Percentiles rank a stretch among this genome's conserved stretches.
Conservation (phyloP, 352 stramenopile genomes). For the Pythium coloratum region DNA sequence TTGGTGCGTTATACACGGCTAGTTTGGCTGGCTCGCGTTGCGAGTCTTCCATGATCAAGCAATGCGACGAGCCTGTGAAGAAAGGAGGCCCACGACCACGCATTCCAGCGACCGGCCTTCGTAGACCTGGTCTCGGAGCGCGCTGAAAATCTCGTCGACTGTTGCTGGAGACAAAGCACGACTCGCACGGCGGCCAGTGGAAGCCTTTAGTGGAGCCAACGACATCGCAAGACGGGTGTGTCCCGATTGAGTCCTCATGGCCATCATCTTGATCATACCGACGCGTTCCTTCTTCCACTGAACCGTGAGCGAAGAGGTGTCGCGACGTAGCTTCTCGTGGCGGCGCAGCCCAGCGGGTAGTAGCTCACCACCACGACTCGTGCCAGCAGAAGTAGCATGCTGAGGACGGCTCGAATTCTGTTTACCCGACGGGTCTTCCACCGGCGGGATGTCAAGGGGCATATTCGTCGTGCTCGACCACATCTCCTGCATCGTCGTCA, state of each 20-base stretch:
- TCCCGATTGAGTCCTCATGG: neutral
- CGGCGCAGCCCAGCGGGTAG: neutral
- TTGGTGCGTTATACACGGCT: neutral
- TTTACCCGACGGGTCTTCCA: neutral
- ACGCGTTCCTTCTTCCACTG: constrained; percentile 7
- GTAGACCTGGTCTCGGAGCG: neutral
- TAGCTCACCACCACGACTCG: constrained; percentile 2
- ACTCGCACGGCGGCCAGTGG: neutral
- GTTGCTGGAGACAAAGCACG: neutral
- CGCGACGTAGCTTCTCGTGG: neutral
- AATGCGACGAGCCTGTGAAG: constrained; percentile 1
- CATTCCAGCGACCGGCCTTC: constrained; percentile 5
- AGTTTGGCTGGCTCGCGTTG: constrained; percentile 7
- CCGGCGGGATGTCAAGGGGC: neutral
- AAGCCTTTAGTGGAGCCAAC: neutral
- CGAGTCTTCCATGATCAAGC: constrained; percentile 12
- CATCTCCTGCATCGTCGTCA: constrained; percentile 3
- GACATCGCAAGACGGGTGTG: neutral
- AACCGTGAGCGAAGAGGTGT: neutral
- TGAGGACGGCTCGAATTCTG: neutral
- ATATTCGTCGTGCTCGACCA: neutral
- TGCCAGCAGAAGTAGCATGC: neutral
- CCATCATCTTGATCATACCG: constrained; percentile 2
- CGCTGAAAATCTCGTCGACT: constrained; percentile 11
- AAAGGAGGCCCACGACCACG: neutral